Base-by-base conservation (phyloP, 345 rosid species). In the Raphanus sativus region DNA sequence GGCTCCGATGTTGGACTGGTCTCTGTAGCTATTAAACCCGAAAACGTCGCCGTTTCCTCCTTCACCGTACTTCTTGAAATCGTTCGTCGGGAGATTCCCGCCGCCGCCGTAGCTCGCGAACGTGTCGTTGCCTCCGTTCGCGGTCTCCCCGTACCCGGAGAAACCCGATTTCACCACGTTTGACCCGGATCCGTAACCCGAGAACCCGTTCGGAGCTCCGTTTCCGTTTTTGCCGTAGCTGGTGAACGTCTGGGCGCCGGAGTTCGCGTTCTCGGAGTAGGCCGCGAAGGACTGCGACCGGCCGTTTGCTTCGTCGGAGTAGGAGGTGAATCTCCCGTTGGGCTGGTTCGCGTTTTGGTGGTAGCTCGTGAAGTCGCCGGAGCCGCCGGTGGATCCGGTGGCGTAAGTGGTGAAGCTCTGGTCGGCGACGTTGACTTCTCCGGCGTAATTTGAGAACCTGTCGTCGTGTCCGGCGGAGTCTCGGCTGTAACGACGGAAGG, bases 361-460 rank as follows among this genome's bases (percentile, higher is more conserved):
- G 85, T 94, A 94, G 59, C 10, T 71, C 38, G 45, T 52, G 86
- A 94, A 92, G 2, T 85, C 82, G 16, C 95, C 88, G 29, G 77
- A 29, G 52, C 98, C 97, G 0, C 96, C 93, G 36, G 87, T 86
- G 2, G 91, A 82, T n/a, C 71, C 77, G 40, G 82, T 45, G 13
- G 90, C 95, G 75, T 94, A 94, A 24, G 91, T 85, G 75, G 83
- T 85, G 84, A 94, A 94, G 78, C 86, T 84, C 86, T 94, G 86
- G 59, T 88, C 94, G 16, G 76, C 89, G 6, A 83, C 92, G 65
- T 90, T 88, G 10, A 84, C 64, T 2, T 70, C 87, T 2, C 69
- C 73, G 61, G 89, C 92, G 70, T 88, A 88, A 40, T 21, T 77
- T 30, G 78, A 25, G 32, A 87, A 90, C 0, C 21, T n/a, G 4